phyloP scores from a whole-genome alignment of 73 alveolate species.

The Paramecium sonneborni region DNA sequence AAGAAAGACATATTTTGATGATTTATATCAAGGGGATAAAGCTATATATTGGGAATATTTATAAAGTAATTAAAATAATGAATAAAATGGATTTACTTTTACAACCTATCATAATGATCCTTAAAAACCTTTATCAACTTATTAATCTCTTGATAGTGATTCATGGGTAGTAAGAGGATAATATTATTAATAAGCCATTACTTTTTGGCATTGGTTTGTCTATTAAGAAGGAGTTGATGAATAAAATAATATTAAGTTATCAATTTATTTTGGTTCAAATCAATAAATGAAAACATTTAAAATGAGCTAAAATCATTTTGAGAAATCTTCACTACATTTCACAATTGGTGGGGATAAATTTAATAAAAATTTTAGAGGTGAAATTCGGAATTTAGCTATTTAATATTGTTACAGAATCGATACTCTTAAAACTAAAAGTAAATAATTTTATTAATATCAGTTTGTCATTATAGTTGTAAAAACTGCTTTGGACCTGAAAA shows the following conservation, averaged over 20 bases:
- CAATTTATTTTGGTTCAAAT: background rate
- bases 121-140: background rate
- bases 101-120: background rate
- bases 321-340: background rate
- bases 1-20: background rate
- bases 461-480: background rate
- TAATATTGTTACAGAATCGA: background rate
- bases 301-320: background rate
- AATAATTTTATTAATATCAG: background rate
- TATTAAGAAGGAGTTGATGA: background rate
- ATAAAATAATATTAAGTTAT: background rate
- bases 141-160: background rate
- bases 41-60: background rate
- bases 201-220: background rate
- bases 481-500: background rate
- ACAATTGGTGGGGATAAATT: background rate
- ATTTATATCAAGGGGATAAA: background rate
- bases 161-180: background rate
- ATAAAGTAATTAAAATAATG: background rate
- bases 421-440: background rate
- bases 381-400: background rate
- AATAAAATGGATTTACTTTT: background rate
- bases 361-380: background rate
- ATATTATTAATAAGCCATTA: background rate
- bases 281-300: background rate